Evolutionary conservation across 1,284 basidiomycete genomes (phyloP).

Genomic region (Marasmius sp.): DNA sequence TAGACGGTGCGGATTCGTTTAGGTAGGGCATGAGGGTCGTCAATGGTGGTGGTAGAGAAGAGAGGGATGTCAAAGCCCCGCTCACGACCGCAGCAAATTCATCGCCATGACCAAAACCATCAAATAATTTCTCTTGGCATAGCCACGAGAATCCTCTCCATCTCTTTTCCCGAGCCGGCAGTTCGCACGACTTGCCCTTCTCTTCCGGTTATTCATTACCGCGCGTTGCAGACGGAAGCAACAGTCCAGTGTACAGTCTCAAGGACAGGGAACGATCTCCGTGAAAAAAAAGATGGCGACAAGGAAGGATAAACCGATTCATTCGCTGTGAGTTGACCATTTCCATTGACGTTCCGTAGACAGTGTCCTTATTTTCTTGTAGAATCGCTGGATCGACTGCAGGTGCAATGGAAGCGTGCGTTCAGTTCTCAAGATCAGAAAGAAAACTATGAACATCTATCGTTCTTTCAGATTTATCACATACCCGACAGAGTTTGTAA

Average conservation of each 20-base stretch:
- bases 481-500: constrained; percentile 94
- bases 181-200: too few species aligned
- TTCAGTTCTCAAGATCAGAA: background rate
- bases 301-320: constrained; percentile 75
- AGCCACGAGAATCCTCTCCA: too few species aligned
- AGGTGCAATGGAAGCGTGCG: constrained; percentile 87
- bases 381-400: constrained; percentile 89
- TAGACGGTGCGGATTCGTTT: background rate
- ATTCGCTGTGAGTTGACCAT: constrained; percentile 54
- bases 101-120: background rate
- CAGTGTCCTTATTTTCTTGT: background rate
- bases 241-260: too few species aligned
- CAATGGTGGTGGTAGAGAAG: background rate
- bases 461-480: constrained; percentile 64
- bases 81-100: background rate
- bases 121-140: too few species aligned
- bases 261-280: background rate
- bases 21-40: background rate
- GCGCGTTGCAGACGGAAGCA: too few species aligned
- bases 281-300: constrained; percentile 32
- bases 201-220: too few species aligned
- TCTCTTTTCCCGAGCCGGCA: too few species aligned
- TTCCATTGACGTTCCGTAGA: background rate
- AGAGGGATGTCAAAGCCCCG: background rate
- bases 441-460: background rate